Percentiles rank a stretch among this genome's conserved stretches.
Conservation (phyloP, 2,329 filamentous ascomycete species). For the Exophiala oligosperma region DNA sequence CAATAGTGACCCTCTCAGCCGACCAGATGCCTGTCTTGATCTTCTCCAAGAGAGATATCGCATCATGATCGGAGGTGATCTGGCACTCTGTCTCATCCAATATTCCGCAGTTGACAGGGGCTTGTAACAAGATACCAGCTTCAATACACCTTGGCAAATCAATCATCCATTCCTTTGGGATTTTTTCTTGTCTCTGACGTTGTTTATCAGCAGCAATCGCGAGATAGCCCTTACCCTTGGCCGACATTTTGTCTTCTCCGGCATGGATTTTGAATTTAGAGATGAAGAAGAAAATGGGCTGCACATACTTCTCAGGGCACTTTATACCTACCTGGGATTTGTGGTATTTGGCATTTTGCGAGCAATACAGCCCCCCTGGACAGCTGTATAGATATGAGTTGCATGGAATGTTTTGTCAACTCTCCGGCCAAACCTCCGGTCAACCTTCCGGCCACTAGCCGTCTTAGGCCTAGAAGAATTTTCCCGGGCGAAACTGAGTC, state of each 20-base stretch:
- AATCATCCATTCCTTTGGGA: slow-evolving; percentile 33
- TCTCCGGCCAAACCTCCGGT: neutral
- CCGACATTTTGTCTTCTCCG: neutral
- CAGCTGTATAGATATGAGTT: neutral
- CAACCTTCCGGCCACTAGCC: neutral
- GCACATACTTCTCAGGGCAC: too few species aligned
- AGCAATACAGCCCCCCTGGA: neutral
- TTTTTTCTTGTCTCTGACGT: slow-evolving; percentile 14
- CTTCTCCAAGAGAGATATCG: slow-evolving; percentile 40
- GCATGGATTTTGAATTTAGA: too few species aligned
- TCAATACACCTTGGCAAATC: slow-evolving; percentile 9
- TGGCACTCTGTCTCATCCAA: slow-evolving; percentile 43
- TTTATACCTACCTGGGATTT: neutral
- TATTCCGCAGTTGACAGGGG: slow-evolving; percentile 46
- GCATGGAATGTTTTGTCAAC: neutral
- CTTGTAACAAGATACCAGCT: slow-evolving; percentile 32
- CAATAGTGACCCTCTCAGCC: slow-evolving; percentile 36
- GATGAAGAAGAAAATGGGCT: too few species aligned
- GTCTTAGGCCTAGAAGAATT: too few species aligned
- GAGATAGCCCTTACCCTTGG: slow-evolving; percentile 3
- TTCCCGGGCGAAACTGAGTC: too few species aligned
- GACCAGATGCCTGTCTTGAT: slow-evolving; percentile 15
- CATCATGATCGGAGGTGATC: slow-evolving; percentile 52
- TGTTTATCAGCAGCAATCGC: slow-evolving; percentile 18
- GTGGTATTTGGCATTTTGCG: neutral